Conservation (phyloP, 1,284 basidiomycete genomes). For the Abortiporus biennis region DNA sequence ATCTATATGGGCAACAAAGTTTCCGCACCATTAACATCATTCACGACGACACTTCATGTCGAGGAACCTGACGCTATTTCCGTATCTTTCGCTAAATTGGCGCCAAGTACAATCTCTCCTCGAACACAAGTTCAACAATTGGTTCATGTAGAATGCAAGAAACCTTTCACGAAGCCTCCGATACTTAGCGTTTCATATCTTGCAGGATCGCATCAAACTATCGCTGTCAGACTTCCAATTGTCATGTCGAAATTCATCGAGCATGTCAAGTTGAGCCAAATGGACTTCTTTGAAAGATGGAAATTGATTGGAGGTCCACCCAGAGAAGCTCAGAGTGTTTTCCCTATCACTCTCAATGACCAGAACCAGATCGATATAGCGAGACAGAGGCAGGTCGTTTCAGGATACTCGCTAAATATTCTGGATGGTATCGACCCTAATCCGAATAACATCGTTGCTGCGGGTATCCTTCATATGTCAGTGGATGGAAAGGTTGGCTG, state of each 20-base stretch:
- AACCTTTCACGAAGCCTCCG: constrained; percentile 73
- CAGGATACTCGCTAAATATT: constrained; percentile 72
- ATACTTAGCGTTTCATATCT: constrained; percentile 89
- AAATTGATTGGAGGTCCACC: constrained; percentile 94
- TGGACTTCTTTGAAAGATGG: constrained; percentile 98
- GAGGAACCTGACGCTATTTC: constrained; percentile 70
- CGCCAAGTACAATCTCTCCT: constrained; percentile 72
- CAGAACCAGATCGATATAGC: constrained; percentile 69
- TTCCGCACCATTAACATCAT: constrained; percentile 78
- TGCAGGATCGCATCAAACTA: constrained; percentile 84
- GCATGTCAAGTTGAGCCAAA: constrained; percentile 76
- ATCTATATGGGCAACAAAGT: constrained; percentile 97
- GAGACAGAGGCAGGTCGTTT: constrained; percentile 71
- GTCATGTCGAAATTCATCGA: constrained; percentile 92
- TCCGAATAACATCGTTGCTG: constrained; percentile 83
- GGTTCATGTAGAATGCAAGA: constrained; percentile 92
- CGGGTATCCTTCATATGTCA: constrained; percentile 89
- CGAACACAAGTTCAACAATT: constrained; percentile 91
- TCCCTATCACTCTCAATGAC: constrained; percentile 68
- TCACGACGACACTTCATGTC: constrained; percentile 80
- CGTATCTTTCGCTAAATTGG: constrained; percentile 85
- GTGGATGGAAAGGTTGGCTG: constrained; percentile 92
- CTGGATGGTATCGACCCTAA: constrained; percentile 84
- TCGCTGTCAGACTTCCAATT: constrained; percentile 83
- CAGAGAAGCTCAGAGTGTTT: constrained; percentile 86